Evolutionary conservation across 805 yeast genomes (phyloP).

Genomic region (Starmerella vitae): DNA sequence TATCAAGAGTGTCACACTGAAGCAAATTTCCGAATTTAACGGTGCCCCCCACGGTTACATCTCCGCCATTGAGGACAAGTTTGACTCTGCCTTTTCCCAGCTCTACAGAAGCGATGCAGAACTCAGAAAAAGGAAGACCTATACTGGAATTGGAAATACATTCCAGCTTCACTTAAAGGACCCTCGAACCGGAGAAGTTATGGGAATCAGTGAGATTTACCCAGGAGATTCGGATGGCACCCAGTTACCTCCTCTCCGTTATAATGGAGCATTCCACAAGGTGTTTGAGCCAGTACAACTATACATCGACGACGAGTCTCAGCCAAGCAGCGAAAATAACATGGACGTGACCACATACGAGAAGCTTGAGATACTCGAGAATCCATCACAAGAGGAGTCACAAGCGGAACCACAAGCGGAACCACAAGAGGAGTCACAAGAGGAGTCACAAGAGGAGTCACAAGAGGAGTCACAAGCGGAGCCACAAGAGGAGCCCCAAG

Average conservation of each 20-base stretch:
- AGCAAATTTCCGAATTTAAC: conserved; percentile 1
- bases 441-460: too few relatives aligned
- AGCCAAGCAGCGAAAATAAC: too few relatives aligned
- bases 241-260: neutral
- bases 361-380: too few relatives aligned
- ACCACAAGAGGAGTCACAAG: too few relatives aligned
- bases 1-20: conserved; percentile 1
- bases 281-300: too few relatives aligned
- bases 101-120: neutral
- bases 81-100: neutral
- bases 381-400: too few relatives aligned
- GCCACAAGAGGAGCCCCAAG: too few relatives aligned
- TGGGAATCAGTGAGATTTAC: neutral
- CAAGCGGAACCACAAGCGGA: too few relatives aligned
- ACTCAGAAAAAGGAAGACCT: neutral
- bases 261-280: neutral
- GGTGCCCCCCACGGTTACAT: neutral
- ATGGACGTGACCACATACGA: too few relatives aligned
- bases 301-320: too few relatives aligned
- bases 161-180: neutral
- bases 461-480: too few relatives aligned
- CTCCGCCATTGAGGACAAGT: neutral
- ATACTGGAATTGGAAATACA: neutral
- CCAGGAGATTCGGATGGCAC: neutral
- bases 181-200: neutral